These are phyloP conservation scores for Amoebophrya sp. DNA, from an alignment of 169 alveolate genomes.

Conservation along the genomic window DNA sequence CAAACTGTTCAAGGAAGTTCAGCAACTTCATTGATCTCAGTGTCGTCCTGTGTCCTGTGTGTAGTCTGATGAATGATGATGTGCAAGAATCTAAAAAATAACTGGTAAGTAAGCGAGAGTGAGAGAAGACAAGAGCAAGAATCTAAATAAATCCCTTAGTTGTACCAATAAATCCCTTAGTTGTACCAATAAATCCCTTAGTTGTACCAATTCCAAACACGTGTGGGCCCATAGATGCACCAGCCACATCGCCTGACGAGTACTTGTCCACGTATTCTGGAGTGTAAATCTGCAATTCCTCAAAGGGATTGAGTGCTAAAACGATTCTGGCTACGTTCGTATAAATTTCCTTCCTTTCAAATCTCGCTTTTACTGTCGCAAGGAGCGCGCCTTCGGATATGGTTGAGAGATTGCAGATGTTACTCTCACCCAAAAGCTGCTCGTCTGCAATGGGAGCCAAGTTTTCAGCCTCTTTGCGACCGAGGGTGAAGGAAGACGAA, in stretches of 20 bases:
- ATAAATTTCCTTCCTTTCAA: neutral
- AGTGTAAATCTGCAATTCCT: neutral
- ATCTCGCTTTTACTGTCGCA: neutral
- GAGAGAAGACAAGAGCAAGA: too few species aligned
- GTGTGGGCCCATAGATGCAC: neutral
- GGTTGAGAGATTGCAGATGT: neutral
- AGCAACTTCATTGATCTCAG: too few species aligned
- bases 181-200: too few species aligned
- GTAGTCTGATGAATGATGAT: too few species aligned
- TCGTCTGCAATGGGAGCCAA: neutral
- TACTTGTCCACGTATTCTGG: neutral
- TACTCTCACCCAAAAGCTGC: neutral
- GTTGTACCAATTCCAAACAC: neutral
- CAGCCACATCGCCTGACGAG: neutral
- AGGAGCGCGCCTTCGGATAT: neutral
- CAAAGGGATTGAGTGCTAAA: neutral
- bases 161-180: too few species aligned
- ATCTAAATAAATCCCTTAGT: too few species aligned
- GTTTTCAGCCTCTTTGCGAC: neutral
- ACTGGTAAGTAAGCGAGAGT: too few species aligned
- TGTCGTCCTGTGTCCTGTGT: too few species aligned
- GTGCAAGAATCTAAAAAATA: too few species aligned
- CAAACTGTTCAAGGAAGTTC: too few species aligned
- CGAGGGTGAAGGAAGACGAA: too few species aligned
- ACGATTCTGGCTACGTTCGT: conserved; percentile 9